Base-by-base conservation (phyloP, 805 yeast species). In the Saccharomycopsis fibuligera region DNA sequence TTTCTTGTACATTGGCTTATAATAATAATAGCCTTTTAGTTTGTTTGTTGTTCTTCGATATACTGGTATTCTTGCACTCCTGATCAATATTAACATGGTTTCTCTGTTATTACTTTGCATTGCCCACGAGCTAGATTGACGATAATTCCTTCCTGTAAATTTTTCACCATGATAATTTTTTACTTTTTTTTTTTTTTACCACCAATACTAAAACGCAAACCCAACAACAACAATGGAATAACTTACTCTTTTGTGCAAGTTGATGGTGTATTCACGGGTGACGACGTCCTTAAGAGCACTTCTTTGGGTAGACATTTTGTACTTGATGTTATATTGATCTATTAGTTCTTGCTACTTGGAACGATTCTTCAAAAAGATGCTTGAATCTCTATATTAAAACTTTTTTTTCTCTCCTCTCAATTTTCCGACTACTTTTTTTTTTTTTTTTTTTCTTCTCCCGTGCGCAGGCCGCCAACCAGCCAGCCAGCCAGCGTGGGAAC, bases 261-360 rank as follows among this genome's bases (percentile, higher is more conserved):
- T 91, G 77, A 93, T 90, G 83, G 99, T 93, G 88, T 93, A 93
- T 80, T 93, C 99, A 78, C 99, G 96, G 75, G 99, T 86, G 76
- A 93, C 97, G 76, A 89, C 96, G 90, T 93, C 98, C 79, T 86
- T 86, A 73, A 89, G 79, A 76, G 91, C 95, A 76, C 83, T 79
- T 74, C 76, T 75, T 63, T 61, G 60, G 51, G 72, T 72, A 62
- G 75, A 73, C 75, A 72, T 71, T 38, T 33, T 48, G 16, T n/a
- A 33, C 35, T 42, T 19, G 87, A 69, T 55, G 78, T 79, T 50
- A 93, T 67, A 45, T 83, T 75, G 1, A 91, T 66, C 47, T 79
- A 63, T 21, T 81, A 73, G 48, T 76, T 66, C 44, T 96, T 70
- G 58, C 86, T 95, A 24, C 88, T 81, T 43, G 73, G 44, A 41